Evolutionary conservation across 805 yeast genomes (phyloP), one percentile per base, ranked within the genome.

Genomic region (Candida ipomoeae): DNA sequence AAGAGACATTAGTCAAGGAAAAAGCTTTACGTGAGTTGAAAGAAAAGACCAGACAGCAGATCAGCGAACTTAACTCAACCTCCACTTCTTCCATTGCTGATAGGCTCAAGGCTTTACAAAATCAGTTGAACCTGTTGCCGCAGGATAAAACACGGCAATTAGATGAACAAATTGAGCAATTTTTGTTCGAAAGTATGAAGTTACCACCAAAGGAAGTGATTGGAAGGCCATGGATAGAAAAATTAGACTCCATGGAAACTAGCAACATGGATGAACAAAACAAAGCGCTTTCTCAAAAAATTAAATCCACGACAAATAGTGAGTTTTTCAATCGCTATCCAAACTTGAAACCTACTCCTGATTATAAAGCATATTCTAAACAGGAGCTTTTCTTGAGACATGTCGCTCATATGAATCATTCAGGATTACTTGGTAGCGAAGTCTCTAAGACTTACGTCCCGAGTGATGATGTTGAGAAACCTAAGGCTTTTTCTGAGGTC

Each of bases 321-420:
- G 63, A 70, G 32, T 60, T 59, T 46, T 59, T 64, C 34, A 61
- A 54, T 39, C 55, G 68, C 44, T 85, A 75, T 65, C 94, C 96
- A 44, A 77, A 78, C 55, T 75, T 90, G 53, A 77, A 77, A 46
- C 82, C 83, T 36, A 79, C 92, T 0, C 73, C 79, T 7, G 75
- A 73, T 38, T 75, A 76, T 50, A 83, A 81, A 65, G 82, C 91
- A 37, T 91, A 88, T 67, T 79, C 95, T 1, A 68, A 74, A 38
- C 89, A 88, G 58, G 97, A 91, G 67, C 75, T 90, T 44, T 84
- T 79, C 55, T 73, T 88, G 54, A 83, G 97, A 63, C 85, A 84
- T 59, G 73, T 81, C 62, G 80, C 83, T 60, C 87, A 85, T 64
- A 73, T 82, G 37, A 63, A 73, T 35, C 71, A 68, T 14, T 72